These are phyloP conservation scores for Phaeosphaeriaceae sp. DNA, from an alignment of 2,329 filamentous ascomycete genomes.

Conservation along the genomic window DNA sequence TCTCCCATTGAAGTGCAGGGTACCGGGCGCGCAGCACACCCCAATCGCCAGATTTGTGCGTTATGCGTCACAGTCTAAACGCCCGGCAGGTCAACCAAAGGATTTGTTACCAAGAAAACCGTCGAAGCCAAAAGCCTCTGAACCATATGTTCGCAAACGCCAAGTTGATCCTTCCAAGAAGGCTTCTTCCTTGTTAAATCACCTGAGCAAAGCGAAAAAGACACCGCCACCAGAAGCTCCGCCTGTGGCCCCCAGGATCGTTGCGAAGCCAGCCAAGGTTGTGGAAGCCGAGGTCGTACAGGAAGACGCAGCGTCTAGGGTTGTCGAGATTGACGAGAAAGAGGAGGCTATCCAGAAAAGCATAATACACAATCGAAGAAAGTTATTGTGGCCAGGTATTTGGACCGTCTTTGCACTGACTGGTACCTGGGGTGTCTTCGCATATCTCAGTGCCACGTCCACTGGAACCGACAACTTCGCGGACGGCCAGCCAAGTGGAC, in stretches of 20 bases:
- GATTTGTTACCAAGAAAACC: background rate
- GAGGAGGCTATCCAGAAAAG: slow-evolving; percentile 9
- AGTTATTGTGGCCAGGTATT: slow-evolving; percentile 17
- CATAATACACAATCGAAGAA: slow-evolving; percentile 12
- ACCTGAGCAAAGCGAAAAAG: background rate
- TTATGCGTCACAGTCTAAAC: background rate
- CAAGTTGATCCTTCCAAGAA: slow-evolving; percentile 3
- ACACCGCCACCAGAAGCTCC: background rate
- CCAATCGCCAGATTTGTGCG: background rate
- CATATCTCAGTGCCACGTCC: slow-evolving; percentile 16
- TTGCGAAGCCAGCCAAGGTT: background rate
- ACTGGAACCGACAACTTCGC: background rate
- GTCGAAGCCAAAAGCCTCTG: background rate
- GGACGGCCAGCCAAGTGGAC: slow-evolving; percentile 4
- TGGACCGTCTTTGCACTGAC: slow-evolving; percentile 17
- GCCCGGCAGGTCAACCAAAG: background rate
- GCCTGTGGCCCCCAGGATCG: no score
- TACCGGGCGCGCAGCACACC: no score
- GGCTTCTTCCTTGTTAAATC: background rate
- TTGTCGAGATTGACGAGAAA: slow-evolving; percentile 1
- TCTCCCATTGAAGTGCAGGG: no score
- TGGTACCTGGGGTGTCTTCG: slow-evolving; percentile 13
- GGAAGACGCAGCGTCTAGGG: background rate
- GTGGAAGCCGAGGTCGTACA: background rate
- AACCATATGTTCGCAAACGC: background rate